Conservation (phyloP, 1,139 yeast genomes). For the Blastobotrys niveus region DNA sequence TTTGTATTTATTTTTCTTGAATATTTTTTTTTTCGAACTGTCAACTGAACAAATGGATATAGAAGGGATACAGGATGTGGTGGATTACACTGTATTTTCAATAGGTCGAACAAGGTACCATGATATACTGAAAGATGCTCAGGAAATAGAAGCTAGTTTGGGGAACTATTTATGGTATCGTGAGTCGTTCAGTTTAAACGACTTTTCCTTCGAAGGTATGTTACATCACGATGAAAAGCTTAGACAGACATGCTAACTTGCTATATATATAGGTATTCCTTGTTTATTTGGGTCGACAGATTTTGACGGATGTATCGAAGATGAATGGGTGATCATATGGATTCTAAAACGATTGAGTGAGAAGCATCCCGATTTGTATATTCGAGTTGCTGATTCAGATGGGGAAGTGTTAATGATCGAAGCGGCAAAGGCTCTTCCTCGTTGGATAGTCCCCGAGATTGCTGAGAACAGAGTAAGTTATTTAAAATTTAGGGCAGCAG, state of each 20-base stretch:
- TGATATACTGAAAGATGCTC: slow-evolving; percentile 3
- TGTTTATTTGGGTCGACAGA: slow-evolving; percentile 43
- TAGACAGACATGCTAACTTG: neutral
- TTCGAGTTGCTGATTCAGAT: slow-evolving; percentile 50
- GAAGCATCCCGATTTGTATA: slow-evolving; percentile 36
- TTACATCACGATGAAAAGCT: neutral
- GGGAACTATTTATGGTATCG: slow-evolving; percentile 27
- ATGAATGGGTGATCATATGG: slow-evolving; percentile 44
- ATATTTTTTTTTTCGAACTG: neutral
- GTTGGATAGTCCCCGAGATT: slow-evolving; percentile 41
- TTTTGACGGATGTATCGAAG: slow-evolving; percentile 43
- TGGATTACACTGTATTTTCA: slow-evolving; percentile 9
- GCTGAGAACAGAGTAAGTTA: slow-evolving; percentile 42
- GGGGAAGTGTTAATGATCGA: slow-evolving; percentile 53
- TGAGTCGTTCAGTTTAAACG: slow-evolving; percentile 22
- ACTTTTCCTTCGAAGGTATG: slow-evolving; percentile 13
- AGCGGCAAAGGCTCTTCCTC: slow-evolving; percentile 42
- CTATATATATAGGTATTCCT: slow-evolving; percentile 12
- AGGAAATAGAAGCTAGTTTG: slow-evolving; percentile 3
- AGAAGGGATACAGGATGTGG: slow-evolving; percentile 10
- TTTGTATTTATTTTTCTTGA: too few relatives aligned
- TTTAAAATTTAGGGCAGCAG: too few relatives aligned
- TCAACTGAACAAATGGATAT: neutral
- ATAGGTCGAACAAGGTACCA: slow-evolving; percentile 6
- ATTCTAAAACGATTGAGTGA: slow-evolving; percentile 39